Evolutionary conservation across 2,329 filamentous ascomycete species (phyloP).

Genomic region (Penicillium sp.): DNA sequence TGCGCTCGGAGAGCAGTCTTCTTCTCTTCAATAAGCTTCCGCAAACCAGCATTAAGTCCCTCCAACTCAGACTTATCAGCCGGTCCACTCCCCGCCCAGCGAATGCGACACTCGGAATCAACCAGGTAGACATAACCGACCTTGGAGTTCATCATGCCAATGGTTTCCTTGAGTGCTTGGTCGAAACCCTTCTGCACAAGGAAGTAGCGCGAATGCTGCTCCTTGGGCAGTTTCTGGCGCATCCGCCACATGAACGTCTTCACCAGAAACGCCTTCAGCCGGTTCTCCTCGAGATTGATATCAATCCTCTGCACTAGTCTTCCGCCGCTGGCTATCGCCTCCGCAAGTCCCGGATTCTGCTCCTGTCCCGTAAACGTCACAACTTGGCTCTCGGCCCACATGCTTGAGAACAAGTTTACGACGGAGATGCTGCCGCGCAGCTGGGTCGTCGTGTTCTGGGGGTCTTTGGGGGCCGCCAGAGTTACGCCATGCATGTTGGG

Average conservation of each 20-base stretch:
- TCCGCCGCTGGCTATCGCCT: conserved; percentile 55
- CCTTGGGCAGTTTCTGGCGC: conserved; percentile 47
- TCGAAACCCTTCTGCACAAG: conserved; percentile 58
- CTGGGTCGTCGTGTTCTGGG: conserved; percentile 70
- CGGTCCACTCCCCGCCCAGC: conserved; percentile 80
- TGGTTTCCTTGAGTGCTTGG: conserved; percentile 57
- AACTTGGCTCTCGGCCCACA: conserved; percentile 83
- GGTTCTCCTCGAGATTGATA: conserved; percentile 85
- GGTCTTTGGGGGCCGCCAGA: conserved; percentile 58
- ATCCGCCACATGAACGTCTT: conserved; percentile 54
- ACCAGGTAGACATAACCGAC: conserved; percentile 93
- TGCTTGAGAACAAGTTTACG: conserved; percentile 75
- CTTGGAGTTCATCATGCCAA: conserved; percentile 78
- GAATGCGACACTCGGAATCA: conserved; percentile 81
- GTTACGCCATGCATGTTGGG: conserved; percentile 86
- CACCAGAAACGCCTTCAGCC: conserved; percentile 60
- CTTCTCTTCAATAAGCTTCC: conserved; percentile 45
- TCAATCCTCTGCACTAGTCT: conserved; percentile 72
- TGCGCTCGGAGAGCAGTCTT: conserved; percentile 27
- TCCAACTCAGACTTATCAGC: conserved; percentile 44
- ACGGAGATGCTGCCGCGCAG: conserved; percentile 73
- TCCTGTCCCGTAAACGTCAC: conserved; percentile 66
- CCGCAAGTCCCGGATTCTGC: conserved; percentile 68
- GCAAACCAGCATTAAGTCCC: conserved; percentile 44
- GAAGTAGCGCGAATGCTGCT: conserved; percentile 60